A percentile compares a stretch with the other conserved stretches of the same genome.
phyloP scores from a whole-genome alignment of 768 basidiomycete genomes.

The Favolaschia claudopus region DNA sequence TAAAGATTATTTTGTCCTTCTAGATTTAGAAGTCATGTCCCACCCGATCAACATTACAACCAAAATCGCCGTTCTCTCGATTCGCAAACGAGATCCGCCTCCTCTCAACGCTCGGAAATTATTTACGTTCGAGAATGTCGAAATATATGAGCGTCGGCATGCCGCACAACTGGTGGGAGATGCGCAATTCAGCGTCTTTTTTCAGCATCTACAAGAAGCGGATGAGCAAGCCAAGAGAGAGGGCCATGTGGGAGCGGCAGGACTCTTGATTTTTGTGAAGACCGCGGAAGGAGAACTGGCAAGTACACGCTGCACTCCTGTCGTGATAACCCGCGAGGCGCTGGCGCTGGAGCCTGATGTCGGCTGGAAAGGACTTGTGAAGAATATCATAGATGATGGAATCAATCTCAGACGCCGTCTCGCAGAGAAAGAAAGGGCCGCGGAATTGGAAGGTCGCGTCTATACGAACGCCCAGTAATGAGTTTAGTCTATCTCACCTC shows the following conservation, averaged over 20 bases:
- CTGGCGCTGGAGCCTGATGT: neutral
- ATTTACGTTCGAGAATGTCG: neutral
- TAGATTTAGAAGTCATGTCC: neutral
- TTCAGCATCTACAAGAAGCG: neutral
- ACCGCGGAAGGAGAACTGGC: neutral
- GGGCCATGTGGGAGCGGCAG: neutral
- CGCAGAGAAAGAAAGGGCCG: neutral
- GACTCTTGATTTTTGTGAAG: neutral
- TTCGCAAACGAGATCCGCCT: neutral
- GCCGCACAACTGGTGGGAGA: too few relatives aligned
- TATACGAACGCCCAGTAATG: too few relatives aligned
- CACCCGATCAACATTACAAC: neutral
- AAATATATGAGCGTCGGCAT: neutral
- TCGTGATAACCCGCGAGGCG: neutral
- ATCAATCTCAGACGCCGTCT: neutral
- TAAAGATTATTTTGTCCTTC: too few relatives aligned
- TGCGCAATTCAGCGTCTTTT: neutral
- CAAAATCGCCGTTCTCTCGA: neutral
- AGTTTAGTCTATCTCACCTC: too few relatives aligned
- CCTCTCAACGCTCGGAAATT: neutral
- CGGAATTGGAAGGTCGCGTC: too few relatives aligned
- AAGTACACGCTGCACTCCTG: neutral
- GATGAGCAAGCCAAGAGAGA: neutral
- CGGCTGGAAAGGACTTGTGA: neutral
- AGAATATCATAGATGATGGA: neutral